phyloP scores from a whole-genome alignment of 805 yeast species.

The Monosporozyma servazzii region DNA sequence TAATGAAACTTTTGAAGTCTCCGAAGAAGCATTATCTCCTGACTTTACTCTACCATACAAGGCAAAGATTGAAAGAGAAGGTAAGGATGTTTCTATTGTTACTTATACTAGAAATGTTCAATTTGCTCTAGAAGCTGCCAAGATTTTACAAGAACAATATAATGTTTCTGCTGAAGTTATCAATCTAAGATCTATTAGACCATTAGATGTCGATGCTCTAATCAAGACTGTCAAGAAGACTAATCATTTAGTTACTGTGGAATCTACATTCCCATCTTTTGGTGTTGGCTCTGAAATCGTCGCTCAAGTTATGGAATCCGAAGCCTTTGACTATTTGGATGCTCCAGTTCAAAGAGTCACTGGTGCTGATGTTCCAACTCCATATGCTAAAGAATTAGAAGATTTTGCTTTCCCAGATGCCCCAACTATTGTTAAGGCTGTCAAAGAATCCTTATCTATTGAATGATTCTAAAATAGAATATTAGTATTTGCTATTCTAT shows the following conservation, averaged over 20 bases:
- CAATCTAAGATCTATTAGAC: slow-evolving; percentile 94
- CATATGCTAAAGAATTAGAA: slow-evolving; percentile 92
- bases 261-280: slow-evolving; percentile 95
- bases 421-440: slow-evolving; percentile 79
- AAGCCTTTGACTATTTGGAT: slow-evolving; percentile 95
- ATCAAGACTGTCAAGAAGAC: slow-evolving; percentile 90
- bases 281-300: slow-evolving; percentile 98
- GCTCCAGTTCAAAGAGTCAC: slow-evolving; percentile 98
- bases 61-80: slow-evolving; percentile 92
- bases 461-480: slow-evolving; percentile 24
- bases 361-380: slow-evolving; percentile 99
- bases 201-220: slow-evolving; percentile 83
- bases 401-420: slow-evolving; percentile 98
- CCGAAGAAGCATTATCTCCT: slow-evolving; percentile 80
- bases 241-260: slow-evolving; percentile 90
- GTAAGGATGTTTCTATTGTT: slow-evolving; percentile 81
- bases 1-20: slow-evolving; percentile 82
- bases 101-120: slow-evolving; percentile 88
- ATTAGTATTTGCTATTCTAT: background rate
- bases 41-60: slow-evolving; percentile 88
- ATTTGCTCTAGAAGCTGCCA: slow-evolving; percentile 85
- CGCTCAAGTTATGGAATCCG: slow-evolving; percentile 97
- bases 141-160: slow-evolving; percentile 69
- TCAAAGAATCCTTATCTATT: slow-evolving; percentile 68
- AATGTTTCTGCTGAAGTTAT: slow-evolving; percentile 88